A percentile compares a stretch with the other conserved stretches of the same genome.
Conservation (phyloP, 176 grass and related monocot species). For the Carex pumila region DNA sequence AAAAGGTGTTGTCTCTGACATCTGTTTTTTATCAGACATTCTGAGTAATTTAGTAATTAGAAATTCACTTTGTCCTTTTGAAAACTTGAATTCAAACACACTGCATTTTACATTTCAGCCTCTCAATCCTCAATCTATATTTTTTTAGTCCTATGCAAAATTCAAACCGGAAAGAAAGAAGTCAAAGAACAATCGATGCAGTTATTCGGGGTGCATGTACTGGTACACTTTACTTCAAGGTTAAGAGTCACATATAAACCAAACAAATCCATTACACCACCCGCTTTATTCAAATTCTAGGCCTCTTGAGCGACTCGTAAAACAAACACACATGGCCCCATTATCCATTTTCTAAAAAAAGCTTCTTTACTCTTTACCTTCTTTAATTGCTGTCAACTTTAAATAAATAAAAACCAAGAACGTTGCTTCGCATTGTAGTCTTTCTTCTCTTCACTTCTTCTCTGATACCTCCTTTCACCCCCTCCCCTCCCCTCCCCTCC, state of each 20-base stretch:
- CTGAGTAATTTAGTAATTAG: too few relatives aligned
- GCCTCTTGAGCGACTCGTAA: conserved; percentile 23
- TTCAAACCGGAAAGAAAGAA: not conserved
- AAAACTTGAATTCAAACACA: too few relatives aligned
- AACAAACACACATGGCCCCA: conserved; percentile 29
- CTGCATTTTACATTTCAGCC: too few relatives aligned
- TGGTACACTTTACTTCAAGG: not conserved
- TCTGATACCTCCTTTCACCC: conserved; percentile 26
- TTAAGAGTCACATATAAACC: not conserved
- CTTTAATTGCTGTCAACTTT: conserved; percentile 34
- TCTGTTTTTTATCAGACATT: too few relatives aligned
- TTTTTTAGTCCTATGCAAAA: not conserved
- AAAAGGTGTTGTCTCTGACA: too few relatives aligned
- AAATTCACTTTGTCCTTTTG: too few relatives aligned
- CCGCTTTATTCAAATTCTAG: conserved; percentile 38
- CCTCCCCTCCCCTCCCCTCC: conserved; percentile 36
- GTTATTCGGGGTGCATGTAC: not conserved
- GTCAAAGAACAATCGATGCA: not conserved
- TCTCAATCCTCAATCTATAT: too few relatives aligned
- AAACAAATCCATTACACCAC: not conserved
- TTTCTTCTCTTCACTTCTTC: conserved; percentile 18
- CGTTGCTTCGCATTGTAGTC: conserved; percentile 46
- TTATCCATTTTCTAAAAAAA: conserved; percentile 26
- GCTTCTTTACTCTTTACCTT: conserved; percentile 24
- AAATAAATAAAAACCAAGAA: conserved; percentile 25